Evolutionary conservation across 768 basidiomycete genomes (phyloP), one percentile per base, ranked within the genome.

Genomic region (Pleurotus giganteus): DNA sequence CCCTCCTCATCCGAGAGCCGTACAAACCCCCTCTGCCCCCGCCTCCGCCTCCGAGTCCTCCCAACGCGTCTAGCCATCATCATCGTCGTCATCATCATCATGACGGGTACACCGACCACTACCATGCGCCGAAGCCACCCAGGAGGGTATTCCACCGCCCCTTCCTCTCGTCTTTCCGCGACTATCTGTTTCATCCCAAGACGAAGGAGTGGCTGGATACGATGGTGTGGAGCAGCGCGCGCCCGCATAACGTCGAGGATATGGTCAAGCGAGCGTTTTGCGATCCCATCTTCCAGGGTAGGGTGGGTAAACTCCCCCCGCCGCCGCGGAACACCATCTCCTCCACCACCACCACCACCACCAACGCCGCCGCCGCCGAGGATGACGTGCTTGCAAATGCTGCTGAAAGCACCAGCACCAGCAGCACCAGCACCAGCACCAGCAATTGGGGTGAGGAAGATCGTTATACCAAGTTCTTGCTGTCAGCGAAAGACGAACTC

Each of bases 151-250:
- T 88, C 59, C 82, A 80, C 2, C 76, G 90, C 13, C 88, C 90
- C 0, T 93, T 85, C 66, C 74, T 91, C 60, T 55, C 68, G 4
- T 66, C 85, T 1, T 88, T 92, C 60, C 64, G 75, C 3, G 66
- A 75, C 2, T 92, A 88, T 62, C 68, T 91, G 2, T 84, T 90
- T 59, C 81, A 84, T 46, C 69, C 77, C 0, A 60, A 72, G 15
- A 89, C 85, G n/a, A 72, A 69, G 29, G 61, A 63, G 12, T 91
- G 89, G 87, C 75, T 92, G 17, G 88, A 91, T 55, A 84, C 87
- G 3, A 93, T 93, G 88, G 80, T 94, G 3, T 94, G 91, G 91
- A 89, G 87, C 63, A 89, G 87, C 2, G 91, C 91, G 3, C 89
- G 91, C 63, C 89, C 90, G 1, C 85, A 85, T 47, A 90, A 82